These are phyloP conservation scores for Ogataea minuta DNA, from an alignment of 805 yeast genomes.

Conservation along the genomic window DNA sequence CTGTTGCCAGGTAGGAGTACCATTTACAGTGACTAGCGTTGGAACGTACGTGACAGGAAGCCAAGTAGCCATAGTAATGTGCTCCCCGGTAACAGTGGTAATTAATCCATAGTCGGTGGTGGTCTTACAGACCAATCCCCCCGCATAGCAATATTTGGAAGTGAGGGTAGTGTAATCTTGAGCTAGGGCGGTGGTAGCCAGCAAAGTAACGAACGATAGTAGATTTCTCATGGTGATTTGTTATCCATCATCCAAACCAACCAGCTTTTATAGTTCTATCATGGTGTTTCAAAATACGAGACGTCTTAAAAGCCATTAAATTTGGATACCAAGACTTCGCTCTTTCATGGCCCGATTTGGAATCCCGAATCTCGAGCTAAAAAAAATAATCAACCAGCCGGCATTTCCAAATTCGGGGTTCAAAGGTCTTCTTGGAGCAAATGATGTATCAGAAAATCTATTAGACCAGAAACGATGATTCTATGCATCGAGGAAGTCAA, in stretches of 20 bases:
- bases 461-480: background rate
- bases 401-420: conserved; percentile 15
- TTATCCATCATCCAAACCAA: conserved; percentile 3
- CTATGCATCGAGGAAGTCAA: background rate
- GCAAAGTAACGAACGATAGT: conserved; percentile 3
- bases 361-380: conserved; percentile 1
- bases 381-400: conserved; percentile 1
- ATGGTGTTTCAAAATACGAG: conserved; percentile 10
- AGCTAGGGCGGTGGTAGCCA: conserved; percentile 10
- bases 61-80: conserved; percentile 12
- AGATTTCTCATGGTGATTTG: conserved; percentile 2
- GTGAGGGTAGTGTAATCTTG: conserved; percentile 20
- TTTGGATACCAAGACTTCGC: background rate
- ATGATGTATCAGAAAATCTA: conserved; percentile 4
- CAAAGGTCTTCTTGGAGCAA: conserved; percentile 6
- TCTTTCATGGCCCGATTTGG: conserved; percentile 9
- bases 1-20: conserved; percentile 21
- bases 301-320: conserved; percentile 2
- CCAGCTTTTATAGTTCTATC: conserved; percentile 4
- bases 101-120: conserved; percentile 19
- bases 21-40: conserved; percentile 20
- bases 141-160: conserved; percentile 17
- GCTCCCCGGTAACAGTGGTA: conserved; percentile 13
- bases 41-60: conserved; percentile 17
- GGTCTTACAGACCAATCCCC: conserved; percentile 20